Conservation (phyloP, 2,329 filamentous ascomycete species). For the Passalora sequoiae region DNA sequence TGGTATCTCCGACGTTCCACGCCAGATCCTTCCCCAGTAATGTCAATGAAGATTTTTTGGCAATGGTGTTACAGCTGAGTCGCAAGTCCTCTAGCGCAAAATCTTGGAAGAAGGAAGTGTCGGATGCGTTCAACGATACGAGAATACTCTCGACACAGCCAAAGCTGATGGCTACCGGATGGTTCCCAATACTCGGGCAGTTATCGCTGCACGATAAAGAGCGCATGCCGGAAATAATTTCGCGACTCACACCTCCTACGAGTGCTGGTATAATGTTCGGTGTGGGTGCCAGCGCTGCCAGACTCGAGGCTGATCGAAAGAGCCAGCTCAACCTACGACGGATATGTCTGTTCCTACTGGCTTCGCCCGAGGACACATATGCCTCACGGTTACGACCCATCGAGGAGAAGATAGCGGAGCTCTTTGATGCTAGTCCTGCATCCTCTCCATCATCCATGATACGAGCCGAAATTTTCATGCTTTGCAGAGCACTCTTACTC, state of each 20-base stretch:
- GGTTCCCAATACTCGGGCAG: slow-evolving; percentile 78
- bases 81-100: slow-evolving; percentile 77
- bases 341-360: slow-evolving; percentile 72
- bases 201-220: slow-evolving; percentile 87
- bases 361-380: slow-evolving; percentile 72
- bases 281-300: slow-evolving; percentile 89
- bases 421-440: slow-evolving; percentile 74
- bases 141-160: slow-evolving; percentile 74
- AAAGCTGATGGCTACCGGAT: slow-evolving; percentile 62
- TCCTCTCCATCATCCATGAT: slow-evolving; percentile 90
- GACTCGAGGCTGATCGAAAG: slow-evolving; percentile 90
- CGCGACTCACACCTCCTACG: slow-evolving; percentile 74
- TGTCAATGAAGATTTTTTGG: slow-evolving; percentile 64
- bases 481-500: slow-evolving; percentile 75
- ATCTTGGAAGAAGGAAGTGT: slow-evolving; percentile 85
- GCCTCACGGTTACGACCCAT: slow-evolving; percentile 68
- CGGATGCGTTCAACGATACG: slow-evolving; percentile 84
- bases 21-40: slow-evolving; percentile 85
- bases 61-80: slow-evolving; percentile 70
- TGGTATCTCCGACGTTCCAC: slow-evolving; percentile 75
- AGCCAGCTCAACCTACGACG: slow-evolving; percentile 85
- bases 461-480: slow-evolving; percentile 81
- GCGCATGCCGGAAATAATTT: slow-evolving; percentile 72
- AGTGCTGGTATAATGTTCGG: slow-evolving; percentile 97
- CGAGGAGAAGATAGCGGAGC: slow-evolving; percentile 78